Base-by-base conservation (phyloP, 1,284 basidiomycete species). In the Malassezia dermatis region DNA sequence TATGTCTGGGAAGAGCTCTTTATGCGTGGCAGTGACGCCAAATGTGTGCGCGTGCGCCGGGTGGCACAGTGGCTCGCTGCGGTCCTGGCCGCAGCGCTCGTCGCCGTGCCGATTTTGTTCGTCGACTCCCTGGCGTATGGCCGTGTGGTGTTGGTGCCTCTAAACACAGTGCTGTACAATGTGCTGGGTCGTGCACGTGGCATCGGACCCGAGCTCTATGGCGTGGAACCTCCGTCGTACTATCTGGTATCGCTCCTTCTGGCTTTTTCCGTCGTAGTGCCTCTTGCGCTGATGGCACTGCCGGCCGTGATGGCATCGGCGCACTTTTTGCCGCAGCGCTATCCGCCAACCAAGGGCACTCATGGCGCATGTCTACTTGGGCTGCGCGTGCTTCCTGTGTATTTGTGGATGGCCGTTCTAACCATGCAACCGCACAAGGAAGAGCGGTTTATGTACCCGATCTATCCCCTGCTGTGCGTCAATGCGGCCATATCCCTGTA, bases 361-460 rank as follows among this genome's bases (percentile, higher is more conserved):
- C 44, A 58, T 15, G 62, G 67, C 8, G 56, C 66, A 8, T 35
- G 59, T 0, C 76, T 91, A 27, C 78, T 96, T 37, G 80, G 80
- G 0, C 69, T 91, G 51, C 81, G 91, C 40, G 78, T 96, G 15
- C 76, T 81, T 6, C 90, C 90, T 1, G 81, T 93, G 66, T 96
- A 98, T 77, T 65, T 95, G 26, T 98, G 94, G 91, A 70, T 86
- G 44, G 80, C 75, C 2, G 83, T 94, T 61, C 78, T 99, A 60
- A 84, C 82, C 8, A 60, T 79, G 1, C 94, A 98, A 76, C 77
- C 85, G 5, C 94, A 98, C 78, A 98, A 98, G 78, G 94, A 99
- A 76, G 94, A 98, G 75, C 81, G 94, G 23, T 98, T 99, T 78
- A 86, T 98, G 84, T 98, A 85, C 76, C 93, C 94, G 1, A 85